A percentile compares a stretch with the other conserved stretches of the same genome.
These are phyloP conservation scores for Pichia sp. DNA, from an alignment of 1,139 yeast species.

Conservation along the genomic window DNA sequence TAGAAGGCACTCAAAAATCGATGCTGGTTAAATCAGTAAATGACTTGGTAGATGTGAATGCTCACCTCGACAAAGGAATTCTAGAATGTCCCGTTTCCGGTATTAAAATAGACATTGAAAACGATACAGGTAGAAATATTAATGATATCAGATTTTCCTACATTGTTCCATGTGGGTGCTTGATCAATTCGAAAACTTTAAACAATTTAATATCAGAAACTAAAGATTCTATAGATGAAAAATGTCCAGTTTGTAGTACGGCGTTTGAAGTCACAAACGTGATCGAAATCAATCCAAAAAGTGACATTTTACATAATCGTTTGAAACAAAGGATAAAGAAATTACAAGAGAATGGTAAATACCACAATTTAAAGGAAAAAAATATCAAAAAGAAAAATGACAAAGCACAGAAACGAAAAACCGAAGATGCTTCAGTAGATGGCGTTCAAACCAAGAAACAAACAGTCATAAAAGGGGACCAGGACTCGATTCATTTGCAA, in stretches of 20 bases:
- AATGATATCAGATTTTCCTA: conserved; percentile 23
- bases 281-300: conserved; percentile 22
- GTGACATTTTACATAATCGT: conserved; percentile 27
- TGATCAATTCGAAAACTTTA: conserved; percentile 35
- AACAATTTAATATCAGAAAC: conserved; percentile 14
- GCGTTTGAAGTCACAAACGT: conserved; percentile 1
- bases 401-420: conserved; percentile 23
- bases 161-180: conserved; percentile 49
- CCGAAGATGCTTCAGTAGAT: too few species aligned
- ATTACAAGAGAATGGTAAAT: conserved; percentile 29
- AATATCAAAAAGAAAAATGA: not conserved
- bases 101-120: conserved; percentile 6
- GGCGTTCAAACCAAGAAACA: too few species aligned
- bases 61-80: conserved; percentile 11
- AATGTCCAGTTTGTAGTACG: conserved; percentile 36
- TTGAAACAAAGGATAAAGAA: conserved; percentile 28
- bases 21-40: conserved; percentile 25
- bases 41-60: conserved; percentile 42
- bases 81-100: conserved; percentile 19
- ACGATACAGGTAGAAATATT: conserved; percentile 8
- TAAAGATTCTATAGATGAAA: conserved; percentile 1
- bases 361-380: conserved; percentile 41
- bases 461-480: too few species aligned
- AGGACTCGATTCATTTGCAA: too few species aligned
- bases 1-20: conserved; percentile 16